Evolutionary conservation across 345 rosid genomes (phyloP).

Genomic region (Kernera saxatilis): DNA sequence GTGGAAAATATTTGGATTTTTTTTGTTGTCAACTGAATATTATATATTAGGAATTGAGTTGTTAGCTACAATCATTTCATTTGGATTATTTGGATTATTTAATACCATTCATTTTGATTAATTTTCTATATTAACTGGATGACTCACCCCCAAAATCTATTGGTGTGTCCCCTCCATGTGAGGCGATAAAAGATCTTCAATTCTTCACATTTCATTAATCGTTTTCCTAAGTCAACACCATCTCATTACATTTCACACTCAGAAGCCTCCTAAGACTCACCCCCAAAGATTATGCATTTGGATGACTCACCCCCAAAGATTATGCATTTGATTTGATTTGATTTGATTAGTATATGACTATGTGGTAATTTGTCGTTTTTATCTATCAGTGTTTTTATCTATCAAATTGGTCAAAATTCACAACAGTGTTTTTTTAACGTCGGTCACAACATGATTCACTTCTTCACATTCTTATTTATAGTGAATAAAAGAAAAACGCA

Average conservation of each 20-base stretch:
- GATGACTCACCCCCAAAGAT: background rate
- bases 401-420: background rate
- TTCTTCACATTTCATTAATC: background rate
- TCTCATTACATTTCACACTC: slow-evolving; percentile 14
- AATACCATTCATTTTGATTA: background rate
- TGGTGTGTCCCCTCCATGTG: slow-evolving; percentile 31
- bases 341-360: background rate
- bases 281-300: background rate
- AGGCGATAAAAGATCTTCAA: background rate
- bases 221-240: slow-evolving; percentile 15
- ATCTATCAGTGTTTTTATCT: background rate
- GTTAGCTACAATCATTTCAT: too few relatives aligned
- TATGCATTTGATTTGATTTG: too few relatives aligned
- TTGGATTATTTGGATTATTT: too few relatives aligned
- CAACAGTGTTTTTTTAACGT: background rate
- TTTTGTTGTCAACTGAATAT: too few relatives aligned
- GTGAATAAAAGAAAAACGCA: background rate
- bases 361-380: background rate
- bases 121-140: background rate
- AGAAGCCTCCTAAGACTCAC: background rate
- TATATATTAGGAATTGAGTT: too few relatives aligned
- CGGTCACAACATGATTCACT: slow-evolving; percentile 4
- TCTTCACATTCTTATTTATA: background rate
- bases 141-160: background rate
- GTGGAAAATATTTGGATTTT: background rate